Base-by-base conservation (phyloP, 2,329 filamentous ascomycete genomes). In the Lizonia empirigonia region DNA sequence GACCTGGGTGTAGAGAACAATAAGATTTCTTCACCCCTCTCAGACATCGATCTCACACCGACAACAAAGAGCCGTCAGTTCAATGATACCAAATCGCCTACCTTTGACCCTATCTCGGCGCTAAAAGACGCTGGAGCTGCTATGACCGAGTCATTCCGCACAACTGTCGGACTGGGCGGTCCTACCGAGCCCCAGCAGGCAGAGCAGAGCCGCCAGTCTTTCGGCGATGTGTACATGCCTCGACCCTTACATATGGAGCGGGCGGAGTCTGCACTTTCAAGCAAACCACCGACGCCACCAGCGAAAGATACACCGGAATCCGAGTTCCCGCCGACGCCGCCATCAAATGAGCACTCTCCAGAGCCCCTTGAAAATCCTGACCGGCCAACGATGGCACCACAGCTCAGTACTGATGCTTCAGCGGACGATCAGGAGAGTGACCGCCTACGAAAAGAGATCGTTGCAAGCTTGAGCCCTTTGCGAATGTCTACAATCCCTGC, bases 401-500 rank as follows among this genome's bases (percentile, higher is more conserved):
- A 73, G 36, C 50, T 78, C 38, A 82, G 80, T 62, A 81, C 80
- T 0, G 78, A 78, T 8, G 78, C 79, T 7, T 76, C 74, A 7
- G 80, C 80, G 0, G 80, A 84, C 23, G 77, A 86, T 51, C 83
- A 86, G 58, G 88, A 91, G 63, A 91, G 83, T 62, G 89, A 92
- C 58, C 79, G 82, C 48, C 70, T 92, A 37, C 81, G 85, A 22
- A 86, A 90, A 52, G 89, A 92, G 62, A 92, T 92, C 46, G 84
- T 90, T 44, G 84, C 83, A 50, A 88, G 85, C 33, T 76, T 92
- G 2, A 67, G 51, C 30, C 69, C 85, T 0, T 67, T 76, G 10
- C 58, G 56, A 40, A 55, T 56, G 27, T 56, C 59, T 10, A 58
- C 55, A n/a, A 53, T 53, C 8, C 53, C 60, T 24, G 50, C 42